These are phyloP conservation scores for Dactylellina drechsleri DNA, from an alignment of 2,329 filamentous ascomycete species.

Conservation along the genomic window DNA sequence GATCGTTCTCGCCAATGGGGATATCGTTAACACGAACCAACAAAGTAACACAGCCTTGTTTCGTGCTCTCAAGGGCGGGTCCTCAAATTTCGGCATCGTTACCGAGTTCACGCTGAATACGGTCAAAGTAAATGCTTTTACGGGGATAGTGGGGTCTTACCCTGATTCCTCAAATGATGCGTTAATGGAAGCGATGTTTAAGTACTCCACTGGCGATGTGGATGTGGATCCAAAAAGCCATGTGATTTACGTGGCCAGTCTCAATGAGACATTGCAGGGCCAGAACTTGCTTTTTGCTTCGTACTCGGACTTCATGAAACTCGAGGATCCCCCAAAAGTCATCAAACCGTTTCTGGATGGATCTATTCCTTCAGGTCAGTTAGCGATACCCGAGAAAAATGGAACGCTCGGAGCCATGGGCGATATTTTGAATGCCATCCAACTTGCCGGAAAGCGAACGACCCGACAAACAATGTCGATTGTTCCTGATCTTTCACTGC, in stretches of 20 bases:
- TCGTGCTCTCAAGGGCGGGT: constrained; percentile 59
- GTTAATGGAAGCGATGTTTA: constrained; percentile 6
- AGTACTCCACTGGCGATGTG: constrained; percentile 11
- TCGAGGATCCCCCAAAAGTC: constrained; percentile 25
- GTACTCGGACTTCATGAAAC: constrained; percentile 28
- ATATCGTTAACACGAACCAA: constrained; percentile 64
- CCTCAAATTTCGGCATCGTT: constrained; percentile 60
- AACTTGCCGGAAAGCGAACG: constrained; percentile 15
- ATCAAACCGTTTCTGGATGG: constrained; percentile 39
- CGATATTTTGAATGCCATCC: neutral
- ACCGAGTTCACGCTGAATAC: constrained; percentile 57
- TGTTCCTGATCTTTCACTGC: constrained; percentile 15
- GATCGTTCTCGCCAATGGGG: constrained; percentile 67
- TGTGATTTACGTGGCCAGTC: neutral
- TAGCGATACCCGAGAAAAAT: neutral
- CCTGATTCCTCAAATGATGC: constrained; percentile 20
- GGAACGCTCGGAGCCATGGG: constrained; percentile 14
- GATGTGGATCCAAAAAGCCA: constrained; percentile 29
- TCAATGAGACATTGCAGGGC: neutral
- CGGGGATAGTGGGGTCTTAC: neutral
- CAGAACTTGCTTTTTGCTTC: neutral
- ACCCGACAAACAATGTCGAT: constrained; percentile 31
- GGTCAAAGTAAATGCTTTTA: neutral
- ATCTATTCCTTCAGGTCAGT: neutral
- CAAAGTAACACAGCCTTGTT: constrained; percentile 63